Conservation (phyloP, 2,329 filamentous ascomycete species). For the Penicillium italicum region DNA sequence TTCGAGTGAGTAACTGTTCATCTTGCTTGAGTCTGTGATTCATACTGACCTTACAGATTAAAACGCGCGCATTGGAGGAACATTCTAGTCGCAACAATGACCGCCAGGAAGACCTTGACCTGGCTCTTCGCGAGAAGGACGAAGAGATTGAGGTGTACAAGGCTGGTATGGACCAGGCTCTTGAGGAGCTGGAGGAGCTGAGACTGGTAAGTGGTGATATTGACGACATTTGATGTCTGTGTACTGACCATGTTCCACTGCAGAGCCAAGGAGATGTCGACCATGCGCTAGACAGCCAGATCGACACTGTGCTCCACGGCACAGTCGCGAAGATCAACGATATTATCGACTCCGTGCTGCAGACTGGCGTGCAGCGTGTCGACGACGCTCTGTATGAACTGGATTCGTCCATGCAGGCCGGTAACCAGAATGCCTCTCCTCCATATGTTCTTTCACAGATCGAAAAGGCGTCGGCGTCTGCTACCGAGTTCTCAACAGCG, state of each 20-base stretch:
- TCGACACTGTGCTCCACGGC: conserved; percentile 81
- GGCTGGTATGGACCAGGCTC: conserved; percentile 92
- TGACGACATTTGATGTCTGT: neutral
- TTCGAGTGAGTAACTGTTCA: conserved; percentile 49
- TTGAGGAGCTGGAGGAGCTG: conserved; percentile 87
- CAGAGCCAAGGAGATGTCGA: conserved; percentile 71
- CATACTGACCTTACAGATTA: conserved; percentile 56
- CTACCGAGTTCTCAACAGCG: conserved; percentile 94
- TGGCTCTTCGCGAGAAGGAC: conserved; percentile 85
- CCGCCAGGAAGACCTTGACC: conserved; percentile 79
- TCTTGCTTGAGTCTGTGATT: neutral
- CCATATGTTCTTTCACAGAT: conserved; percentile 94
- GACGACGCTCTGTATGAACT: conserved; percentile 96
- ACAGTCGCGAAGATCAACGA: conserved; percentile 93
- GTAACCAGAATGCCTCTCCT: conserved; percentile 95
- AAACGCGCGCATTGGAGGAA: conserved; percentile 83
- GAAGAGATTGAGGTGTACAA: conserved; percentile 98
- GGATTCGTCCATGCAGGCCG: conserved; percentile 96
- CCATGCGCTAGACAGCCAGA: conserved; percentile 78
- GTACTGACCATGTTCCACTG: neutral
- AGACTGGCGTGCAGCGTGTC: conserved; percentile 86
- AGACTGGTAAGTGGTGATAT: conserved; percentile 49
- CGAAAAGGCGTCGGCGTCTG: conserved; percentile 89
- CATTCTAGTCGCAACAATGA: conserved; percentile 73
- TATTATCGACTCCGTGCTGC: conserved; percentile 93